Evolutionary conservation across 768 basidiomycete species (phyloP), one percentile per base, ranked within the genome.

Genomic region (Lentinula guzmanii): DNA sequence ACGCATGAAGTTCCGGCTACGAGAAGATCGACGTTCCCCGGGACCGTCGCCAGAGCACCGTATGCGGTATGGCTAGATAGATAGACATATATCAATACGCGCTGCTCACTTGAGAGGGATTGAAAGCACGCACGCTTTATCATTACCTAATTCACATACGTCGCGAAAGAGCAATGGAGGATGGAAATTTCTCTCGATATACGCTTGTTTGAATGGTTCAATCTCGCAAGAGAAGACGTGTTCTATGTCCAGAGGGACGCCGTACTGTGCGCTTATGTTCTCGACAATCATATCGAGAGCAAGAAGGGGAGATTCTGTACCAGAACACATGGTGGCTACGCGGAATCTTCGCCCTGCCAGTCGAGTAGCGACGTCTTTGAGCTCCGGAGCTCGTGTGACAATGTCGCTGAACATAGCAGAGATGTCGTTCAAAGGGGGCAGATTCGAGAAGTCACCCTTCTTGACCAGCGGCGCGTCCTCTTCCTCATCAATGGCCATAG

Each of bases 201-300:
- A 97, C 0, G 95, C 95, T 70, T 95, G 95, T 74, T 97, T 95
- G 81, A 94, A 96, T 3, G 95, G 94, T 70, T 95, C 95, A 60
- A 97, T 96, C 75, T 97, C 94, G 73, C 94, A 97, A 1, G 94
- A 96, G 75, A 97, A 96, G 48, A 95, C 92, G 73, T 97, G 95
- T 71, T 95, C 90, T 56, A 93, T 78, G 28, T 88, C 82, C 60
- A 97, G 74, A 2, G 80, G 75, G 57, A 89, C 66, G 3, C 77
- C 82, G 65, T 86, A 84, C 65, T 88, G 87, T 34, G 87, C 84
- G 34, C 83, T 73, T 65, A 96, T 82, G 4, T 88, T 84, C 62
- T 88, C 84, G 61, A 87, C 86, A 50, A 97, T 92, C 63, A 95
- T 75, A 34, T 91, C 88, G 51, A 98, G 79, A 13, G 95, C 95